Conservation (phyloP, 306 rosid species). For the Benincasa hispida region DNA sequence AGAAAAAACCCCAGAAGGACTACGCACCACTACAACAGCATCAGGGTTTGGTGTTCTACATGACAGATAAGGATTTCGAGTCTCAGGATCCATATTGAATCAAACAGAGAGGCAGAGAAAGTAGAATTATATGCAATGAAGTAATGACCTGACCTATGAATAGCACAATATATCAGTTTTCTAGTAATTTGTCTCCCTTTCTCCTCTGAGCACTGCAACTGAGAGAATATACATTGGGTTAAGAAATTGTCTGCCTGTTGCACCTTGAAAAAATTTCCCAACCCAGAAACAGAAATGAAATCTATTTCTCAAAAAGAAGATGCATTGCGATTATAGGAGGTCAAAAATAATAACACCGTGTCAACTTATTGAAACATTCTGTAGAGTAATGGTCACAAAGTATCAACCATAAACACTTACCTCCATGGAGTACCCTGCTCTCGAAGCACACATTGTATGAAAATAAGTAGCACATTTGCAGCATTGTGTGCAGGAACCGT, state of each 20-base stretch:
- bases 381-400: neutral
- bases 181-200: constrained; percentile 50
- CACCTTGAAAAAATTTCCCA: neutral
- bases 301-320: neutral
- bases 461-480: constrained; percentile 84
- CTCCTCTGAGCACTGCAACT: constrained; percentile 74
- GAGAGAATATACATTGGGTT: constrained; percentile 9
- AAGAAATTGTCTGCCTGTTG: neutral
- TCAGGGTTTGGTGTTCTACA: constrained; percentile 67
- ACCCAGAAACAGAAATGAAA: neutral
- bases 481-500: constrained; percentile 89
- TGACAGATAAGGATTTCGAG: constrained; percentile 7
- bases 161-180: constrained; percentile 70
- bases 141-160: constrained; percentile 60
- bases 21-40: constrained; percentile 62
- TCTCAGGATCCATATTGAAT: neutral
- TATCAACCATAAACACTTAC: constrained; percentile 34
- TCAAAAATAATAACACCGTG: neutral
- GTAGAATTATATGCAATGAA: constrained; percentile 1
- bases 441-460: constrained; percentile 78
- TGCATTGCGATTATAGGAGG: neutral
- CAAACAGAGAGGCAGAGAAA: neutral
- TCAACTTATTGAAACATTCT: neutral
- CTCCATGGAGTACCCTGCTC: constrained; percentile 93
- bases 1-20: constrained; percentile 57